A percentile compares a stretch with the other conserved stretches of the same genome.
These are phyloP conservation scores for Chimonanthus salicifolius DNA, from an alignment of 164 flowering plant species.

Conservation along the genomic window DNA sequence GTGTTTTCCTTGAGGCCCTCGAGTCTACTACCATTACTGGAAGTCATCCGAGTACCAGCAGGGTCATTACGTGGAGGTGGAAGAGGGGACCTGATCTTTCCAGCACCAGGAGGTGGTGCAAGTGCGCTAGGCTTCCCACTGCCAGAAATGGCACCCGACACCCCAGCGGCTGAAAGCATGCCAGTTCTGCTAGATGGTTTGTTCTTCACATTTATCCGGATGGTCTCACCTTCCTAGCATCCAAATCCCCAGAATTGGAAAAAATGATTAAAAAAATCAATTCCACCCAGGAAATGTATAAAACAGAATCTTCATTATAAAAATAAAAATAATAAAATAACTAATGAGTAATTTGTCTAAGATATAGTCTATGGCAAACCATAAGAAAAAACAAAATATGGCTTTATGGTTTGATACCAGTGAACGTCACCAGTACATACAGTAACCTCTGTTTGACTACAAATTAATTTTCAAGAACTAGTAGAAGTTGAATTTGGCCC, in stretches of 20 bases:
- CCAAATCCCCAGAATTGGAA: slow-evolving; percentile 7
- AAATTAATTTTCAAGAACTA: too few relatives aligned
- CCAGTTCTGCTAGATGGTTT: slow-evolving; percentile 77
- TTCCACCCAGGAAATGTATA: not conserved
- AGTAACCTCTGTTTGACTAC: not conserved
- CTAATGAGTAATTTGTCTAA: not conserved
- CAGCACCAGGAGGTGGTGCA: slow-evolving; percentile 78
- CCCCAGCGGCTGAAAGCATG: slow-evolving; percentile 88
- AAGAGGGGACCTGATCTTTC: slow-evolving; percentile 68
- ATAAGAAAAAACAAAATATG: not conserved
- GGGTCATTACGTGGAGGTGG: slow-evolving; percentile 99
- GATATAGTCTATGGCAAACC: not conserved
- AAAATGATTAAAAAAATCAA: slow-evolving; percentile 1
- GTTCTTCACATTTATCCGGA: slow-evolving; percentile 84
- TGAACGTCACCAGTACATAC: not conserved
- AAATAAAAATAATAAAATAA: not conserved
- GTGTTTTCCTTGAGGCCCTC: slow-evolving; percentile 40
- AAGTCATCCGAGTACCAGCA: slow-evolving; percentile 49
- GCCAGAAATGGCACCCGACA: slow-evolving; percentile 48
- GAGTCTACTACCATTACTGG: slow-evolving; percentile 29
- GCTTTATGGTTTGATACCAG: not conserved
- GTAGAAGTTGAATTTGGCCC: too few relatives aligned
- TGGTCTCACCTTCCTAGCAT: slow-evolving; percentile 96
- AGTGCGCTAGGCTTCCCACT: slow-evolving; percentile 51
- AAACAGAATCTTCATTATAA: not conserved